Base-by-base conservation (phyloP, 2,329 filamentous ascomycete species). In the Cladosporium sp. region DNA sequence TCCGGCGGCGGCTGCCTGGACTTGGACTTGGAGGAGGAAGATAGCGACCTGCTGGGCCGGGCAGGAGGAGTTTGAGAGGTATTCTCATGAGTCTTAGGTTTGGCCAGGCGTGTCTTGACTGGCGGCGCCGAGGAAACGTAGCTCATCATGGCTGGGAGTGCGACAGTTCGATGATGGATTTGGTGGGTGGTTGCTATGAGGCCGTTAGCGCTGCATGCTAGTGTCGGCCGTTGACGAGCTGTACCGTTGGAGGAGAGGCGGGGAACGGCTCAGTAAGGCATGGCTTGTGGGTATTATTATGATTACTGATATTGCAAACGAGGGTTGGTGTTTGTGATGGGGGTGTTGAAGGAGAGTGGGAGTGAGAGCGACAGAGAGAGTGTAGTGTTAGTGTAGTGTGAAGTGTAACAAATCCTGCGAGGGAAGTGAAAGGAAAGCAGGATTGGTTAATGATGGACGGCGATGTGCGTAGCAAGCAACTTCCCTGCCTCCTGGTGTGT, bases 21-120 rank as follows among this genome's bases (percentile, higher is more conserved):
- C 48, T 25, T 48, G 45, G 43, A 47, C 18, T 18, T 18, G 36
- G 43, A 48, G 5, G 43, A 35, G 6, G 43, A 47, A n/a, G 43
- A 47, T 8, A 16, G 20, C 13, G 45, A 40, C 18, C 45, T 20
- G 35, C 38, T 40, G 22, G 36, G 45, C 12, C 36, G 36, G n/a
- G 43, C n/a, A 27, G 8, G 45, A 32, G 29, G n/a, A 27, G 35
- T 20, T 48, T 15, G 27, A 20, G 45, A 33, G 27, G 36, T 48
- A 33, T 48, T 39, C 22, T 48, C 45, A 35, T 48, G 33, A 15
- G 45, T 50, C 48, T 43, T 50, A 15, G 48, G 41, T 25, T 43
- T 50, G 15, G 48, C 43, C 16, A 50, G 48, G 16, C 39, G 48
- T 16, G 33, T 43, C 40, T 43, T 43, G n/a, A 43, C 39, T 7